Conservation (phyloP, 495 filamentous ascomycete genomes). For the Daldinia concentrica region DNA sequence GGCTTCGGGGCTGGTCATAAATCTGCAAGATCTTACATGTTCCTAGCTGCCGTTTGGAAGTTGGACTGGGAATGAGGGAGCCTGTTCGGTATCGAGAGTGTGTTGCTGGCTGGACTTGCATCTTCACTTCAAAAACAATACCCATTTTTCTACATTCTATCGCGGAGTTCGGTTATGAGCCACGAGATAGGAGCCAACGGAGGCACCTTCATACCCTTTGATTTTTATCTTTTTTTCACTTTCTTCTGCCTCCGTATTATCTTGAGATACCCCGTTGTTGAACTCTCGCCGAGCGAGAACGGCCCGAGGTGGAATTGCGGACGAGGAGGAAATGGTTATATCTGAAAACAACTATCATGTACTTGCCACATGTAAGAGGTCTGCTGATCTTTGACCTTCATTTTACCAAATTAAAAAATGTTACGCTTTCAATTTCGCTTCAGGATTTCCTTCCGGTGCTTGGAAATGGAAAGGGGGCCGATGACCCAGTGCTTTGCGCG, state of each 20-base stretch:
- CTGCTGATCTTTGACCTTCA: conserved; percentile 35
- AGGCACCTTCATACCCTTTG: conserved; percentile 46
- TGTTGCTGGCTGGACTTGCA: conserved; percentile 44
- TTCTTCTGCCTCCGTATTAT: conserved; percentile 42
- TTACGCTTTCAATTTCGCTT: conserved; percentile 22
- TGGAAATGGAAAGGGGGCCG: conserved; percentile 18
- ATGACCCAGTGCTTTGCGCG: conserved; percentile 9
- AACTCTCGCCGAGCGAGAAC: conserved; percentile 46
- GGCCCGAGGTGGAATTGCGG: conserved; percentile 39
- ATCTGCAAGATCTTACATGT: conserved; percentile 29
- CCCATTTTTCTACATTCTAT: conserved; percentile 41
- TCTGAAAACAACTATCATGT: conserved; percentile 26
- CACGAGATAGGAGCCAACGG: conserved; percentile 36
- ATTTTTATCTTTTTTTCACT: conserved; percentile 29
- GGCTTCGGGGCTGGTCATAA: conserved; percentile 38
- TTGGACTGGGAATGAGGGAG: conserved; percentile 21
- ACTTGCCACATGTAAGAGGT: conserved; percentile 24
- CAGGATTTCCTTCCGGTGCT: conserved; percentile 23
- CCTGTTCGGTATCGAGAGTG: conserved; percentile 26
- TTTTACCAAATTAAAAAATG: conserved; percentile 12
- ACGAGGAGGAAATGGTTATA: conserved; percentile 28
- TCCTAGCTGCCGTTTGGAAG: conserved; percentile 8
- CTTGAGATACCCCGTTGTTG: conserved; percentile 51
- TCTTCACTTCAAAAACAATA: conserved; percentile 38
- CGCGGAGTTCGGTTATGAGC: conserved; percentile 40